phyloP scores from a whole-genome alignment of 352 stramenopile species.

The Globisporangium middletonii region DNA sequence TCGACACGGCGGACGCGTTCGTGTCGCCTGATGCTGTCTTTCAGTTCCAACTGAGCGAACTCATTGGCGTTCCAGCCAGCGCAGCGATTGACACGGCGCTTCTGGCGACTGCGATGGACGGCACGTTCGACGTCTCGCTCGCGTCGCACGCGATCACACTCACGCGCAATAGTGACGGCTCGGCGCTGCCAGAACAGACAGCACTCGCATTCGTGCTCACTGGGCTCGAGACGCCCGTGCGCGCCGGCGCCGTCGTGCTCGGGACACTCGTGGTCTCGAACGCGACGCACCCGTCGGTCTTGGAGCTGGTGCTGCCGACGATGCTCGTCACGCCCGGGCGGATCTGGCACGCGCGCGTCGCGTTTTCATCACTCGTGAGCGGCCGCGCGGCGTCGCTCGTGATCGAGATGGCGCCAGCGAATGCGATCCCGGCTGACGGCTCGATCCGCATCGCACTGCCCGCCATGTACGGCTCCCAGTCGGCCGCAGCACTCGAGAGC shows the following conservation, averaged over 20 bases:
- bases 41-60: conserved; percentile 20
- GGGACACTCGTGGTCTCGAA: conserved; percentile 20
- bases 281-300: conserved; percentile 3
- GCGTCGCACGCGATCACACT: conserved; percentile 14
- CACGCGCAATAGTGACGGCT: conserved; percentile 15
- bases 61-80: conserved; percentile 16
- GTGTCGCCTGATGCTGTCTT: conserved; percentile 25
- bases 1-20: conserved; percentile 18
- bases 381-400: conserved; percentile 28
- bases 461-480: conserved; percentile 30
- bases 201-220: conserved; percentile 9
- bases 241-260: conserved; percentile 10
- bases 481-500: conserved; percentile 14
- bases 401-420: conserved; percentile 22
- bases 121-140: conserved; percentile 20
- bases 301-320: conserved; percentile 6
- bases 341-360: conserved; percentile 18
- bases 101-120: conserved; percentile 17
- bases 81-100: conserved; percentile 14
- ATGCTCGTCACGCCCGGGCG: conserved; percentile 22
- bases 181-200: conserved; percentile 1
- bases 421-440: conserved; percentile 33
- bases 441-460: conserved; percentile 42
- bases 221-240: conserved; percentile 9
- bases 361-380: conserved; percentile 25